Base-by-base conservation (phyloP, 2,329 filamentous ascomycete species). In the Colletotrichum ledebouriae region DNA sequence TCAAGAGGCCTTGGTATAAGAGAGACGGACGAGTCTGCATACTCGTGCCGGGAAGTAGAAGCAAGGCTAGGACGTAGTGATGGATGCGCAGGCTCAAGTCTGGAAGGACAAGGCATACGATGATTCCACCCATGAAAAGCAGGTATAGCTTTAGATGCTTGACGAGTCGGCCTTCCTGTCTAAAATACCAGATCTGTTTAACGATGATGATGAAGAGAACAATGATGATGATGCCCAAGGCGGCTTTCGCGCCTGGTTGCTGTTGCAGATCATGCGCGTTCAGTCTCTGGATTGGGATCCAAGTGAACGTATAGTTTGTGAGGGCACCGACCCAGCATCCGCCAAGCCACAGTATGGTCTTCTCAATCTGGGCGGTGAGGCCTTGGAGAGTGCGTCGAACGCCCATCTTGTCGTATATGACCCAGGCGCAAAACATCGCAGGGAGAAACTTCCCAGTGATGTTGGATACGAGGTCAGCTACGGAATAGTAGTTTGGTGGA, bases 231-330 rank as follows among this genome's bases (percentile, higher is more conserved):
- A 93, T 86, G 50, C 92, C 88, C 56, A 99, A 82, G 0, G 96
- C 95, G 1, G 92, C 86, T 63, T 93, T 90, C 0, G 95, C 96
- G 7, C 96, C 96, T 0, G 96, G 95, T 76, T 99, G 94, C 73
- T 94, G 91, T 55, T 91, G 82, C 49, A 99, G 88, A 76, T 99
- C 96, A 76, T 97, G 94, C 0, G 91, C 89, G 9, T 93, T 98
- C n/a, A 99, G 85, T 2, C 96, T 91, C 78, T 94, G 89, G 72
- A 99, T 96, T 0, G 96, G 96, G 70, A 99, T 98, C 80, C 93
- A 92, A 74, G 94, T 92, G 75, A 99, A 93, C 0, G 96, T 98
- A 79, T 98, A 97, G 80, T 98, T 98, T 75, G 95, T 95, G 72
- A 99, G 81, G 1, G 93, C 91, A 15, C 94, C 96, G 44, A 98